phyloP scores from a whole-genome alignment of 345 rosid genomes.

The Cardamine occulta region DNA sequence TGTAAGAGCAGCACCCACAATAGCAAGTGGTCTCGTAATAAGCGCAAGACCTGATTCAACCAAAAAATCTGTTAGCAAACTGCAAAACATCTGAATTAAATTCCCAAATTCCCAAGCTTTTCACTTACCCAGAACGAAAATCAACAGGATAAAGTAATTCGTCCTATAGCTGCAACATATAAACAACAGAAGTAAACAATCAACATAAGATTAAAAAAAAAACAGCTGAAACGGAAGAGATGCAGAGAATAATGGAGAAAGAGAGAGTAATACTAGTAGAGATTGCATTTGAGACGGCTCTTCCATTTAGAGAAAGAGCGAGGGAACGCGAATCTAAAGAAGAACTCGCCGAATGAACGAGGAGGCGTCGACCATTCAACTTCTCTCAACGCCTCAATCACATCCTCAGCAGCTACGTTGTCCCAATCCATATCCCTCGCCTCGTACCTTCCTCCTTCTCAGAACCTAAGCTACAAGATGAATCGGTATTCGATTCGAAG shows the following conservation, averaged over 20 bases:
- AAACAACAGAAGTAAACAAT: background rate
- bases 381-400: constrained; percentile 48
- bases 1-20: constrained; percentile 43
- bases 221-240: background rate
- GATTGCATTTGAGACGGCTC: constrained; percentile 49
- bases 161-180: constrained; percentile 42
- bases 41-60: constrained; percentile 37
- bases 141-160: constrained; percentile 44
- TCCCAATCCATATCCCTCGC: constrained; percentile 45
- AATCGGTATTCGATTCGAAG: background rate
- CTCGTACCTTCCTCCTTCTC: background rate
- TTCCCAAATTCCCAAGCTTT: background rate
- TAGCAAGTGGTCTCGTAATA: constrained; percentile 44
- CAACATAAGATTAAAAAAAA: constrained; percentile 14
- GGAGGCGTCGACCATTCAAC: constrained; percentile 50
- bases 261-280: constrained; percentile 44
- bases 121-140: constrained; percentile 42
- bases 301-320: constrained; percentile 48
- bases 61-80: background rate
- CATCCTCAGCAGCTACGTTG: constrained; percentile 48
- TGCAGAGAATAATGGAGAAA: constrained; percentile 5
- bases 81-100: constrained; percentile 4
- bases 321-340: constrained; percentile 47
- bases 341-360: constrained; percentile 45
- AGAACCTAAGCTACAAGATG: background rate